These are phyloP conservation scores for Penicillium lagena DNA, from an alignment of 495 filamentous ascomycete species.

Conservation along the genomic window DNA sequence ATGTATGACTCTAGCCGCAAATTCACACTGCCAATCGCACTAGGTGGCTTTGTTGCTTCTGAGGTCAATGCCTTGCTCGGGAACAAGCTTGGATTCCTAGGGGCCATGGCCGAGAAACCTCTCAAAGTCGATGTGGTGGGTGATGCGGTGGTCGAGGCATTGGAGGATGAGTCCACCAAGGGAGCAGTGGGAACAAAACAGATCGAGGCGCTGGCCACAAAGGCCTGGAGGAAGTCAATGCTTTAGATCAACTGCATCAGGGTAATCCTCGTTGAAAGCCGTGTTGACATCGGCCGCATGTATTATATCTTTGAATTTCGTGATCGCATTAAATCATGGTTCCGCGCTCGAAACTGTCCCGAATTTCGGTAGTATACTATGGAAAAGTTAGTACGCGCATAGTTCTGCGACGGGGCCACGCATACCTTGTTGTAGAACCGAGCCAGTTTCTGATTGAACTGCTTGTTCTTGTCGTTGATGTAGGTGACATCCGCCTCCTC, in stretches of 20 bases:
- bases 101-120: slow-evolving; percentile 77
- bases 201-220: slow-evolving; percentile 67
- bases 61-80: slow-evolving; percentile 68
- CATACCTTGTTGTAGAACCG: slow-evolving; percentile 92
- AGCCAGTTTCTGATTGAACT: slow-evolving; percentile 95
- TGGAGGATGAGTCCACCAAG: slow-evolving; percentile 60
- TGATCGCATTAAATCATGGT: slow-evolving; percentile 50
- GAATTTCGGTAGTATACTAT: slow-evolving; percentile 89
- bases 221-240: slow-evolving; percentile 78
- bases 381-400: slow-evolving; percentile 24
- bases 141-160: slow-evolving; percentile 74
- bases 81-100: slow-evolving; percentile 64
- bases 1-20: slow-evolving; percentile 78
- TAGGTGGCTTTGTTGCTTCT: slow-evolving; percentile 58
- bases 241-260: slow-evolving; percentile 39
- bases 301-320: slow-evolving; percentile 15
- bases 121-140: slow-evolving; percentile 79
- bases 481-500: slow-evolving; percentile 90
- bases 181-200: slow-evolving; percentile 63
- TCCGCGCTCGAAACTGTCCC: slow-evolving; percentile 95
- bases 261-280: neutral
- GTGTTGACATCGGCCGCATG: slow-evolving; percentile 11
- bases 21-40: slow-evolving; percentile 80
- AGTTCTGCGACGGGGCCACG: neutral
- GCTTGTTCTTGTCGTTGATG: slow-evolving; percentile 99